Base-by-base conservation (phyloP, 768 basidiomycete genomes). In the Gymnopilus junonius region DNA sequence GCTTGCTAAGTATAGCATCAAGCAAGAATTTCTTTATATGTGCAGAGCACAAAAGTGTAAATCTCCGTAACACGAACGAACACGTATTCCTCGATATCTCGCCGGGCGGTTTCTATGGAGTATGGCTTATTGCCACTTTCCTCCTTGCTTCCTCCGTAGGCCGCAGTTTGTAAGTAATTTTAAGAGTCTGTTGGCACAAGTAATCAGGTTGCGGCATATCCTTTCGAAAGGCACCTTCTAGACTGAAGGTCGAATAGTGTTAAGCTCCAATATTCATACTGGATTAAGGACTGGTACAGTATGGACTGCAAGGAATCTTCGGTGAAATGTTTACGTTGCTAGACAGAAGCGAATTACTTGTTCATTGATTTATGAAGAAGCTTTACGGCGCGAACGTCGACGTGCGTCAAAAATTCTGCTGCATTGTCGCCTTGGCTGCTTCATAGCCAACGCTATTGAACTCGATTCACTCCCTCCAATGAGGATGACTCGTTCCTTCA, bases 241-340 rank as follows among this genome's bases (percentile, higher is more conserved):
- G 48, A 51, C 48, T 31, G 48, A 51, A 51, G 48, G 48, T 31
- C 29, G 10, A 17, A n/a, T 17, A 32, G 23, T 8, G 8, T 7
- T 32, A 17, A 23, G n/a, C 48, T 31, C 29, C 31, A 51, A 51
- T 1, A n/a, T 31, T 51, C 31, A 32, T 32, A 29, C 31, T 32
- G 48, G 4, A 12, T n/a, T 31, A 51, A 29, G 48, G 48, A 51
- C 15, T 31, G 6, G 48, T 29, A 7, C 48, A 51, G 48, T 29
- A 51, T 51, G 48, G 48, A n/a, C 48, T 31, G 25, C 15, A 31
- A n/a, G 27, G 25, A 51, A 51, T 51, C 48, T 32, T 51, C 48
- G 48, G 48, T 51, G 48, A 51, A 51, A 51, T 51, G 27, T 51
- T 32, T 51, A 51, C 48, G 48, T 51, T 10, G 48, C 48, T n/a